Evolutionary conservation across 306 rosid genomes (phyloP).

Genomic region (Glycyrrhiza uralensis): DNA sequence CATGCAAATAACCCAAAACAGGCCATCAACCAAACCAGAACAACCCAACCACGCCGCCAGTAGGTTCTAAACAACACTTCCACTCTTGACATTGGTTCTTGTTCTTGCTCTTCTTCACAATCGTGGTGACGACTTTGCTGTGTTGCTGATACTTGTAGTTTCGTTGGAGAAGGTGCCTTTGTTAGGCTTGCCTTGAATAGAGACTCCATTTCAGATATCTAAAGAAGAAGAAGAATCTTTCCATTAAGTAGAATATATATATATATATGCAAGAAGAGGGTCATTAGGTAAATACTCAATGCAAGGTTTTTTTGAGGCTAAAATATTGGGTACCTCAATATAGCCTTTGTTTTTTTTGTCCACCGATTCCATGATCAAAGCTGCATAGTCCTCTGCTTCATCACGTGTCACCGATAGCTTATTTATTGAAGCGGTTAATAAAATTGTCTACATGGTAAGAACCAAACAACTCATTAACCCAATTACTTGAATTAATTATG

Average conservation of each 20-base stretch:
- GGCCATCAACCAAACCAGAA: conserved; percentile 53
- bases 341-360: conserved; percentile 67
- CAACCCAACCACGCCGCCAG: conserved; percentile 75
- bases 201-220: conserved; percentile 47
- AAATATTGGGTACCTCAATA: conserved; percentile 60
- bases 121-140: background rate
- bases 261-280: conserved; percentile 10
- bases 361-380: conserved; percentile 60
- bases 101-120: conserved; percentile 35
- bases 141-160: conserved; percentile 4
- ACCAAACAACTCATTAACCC: conserved; percentile 5
- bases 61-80: conserved; percentile 61
- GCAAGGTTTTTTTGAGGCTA: conserved; percentile 1
- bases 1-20: conserved; percentile 57
- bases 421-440: conserved; percentile 63
- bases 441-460: conserved; percentile 49
- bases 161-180: conserved; percentile 33
- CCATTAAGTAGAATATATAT: no score
- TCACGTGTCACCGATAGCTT: conserved; percentile 65
- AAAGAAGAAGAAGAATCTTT: background rate
- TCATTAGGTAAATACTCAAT: background rate
- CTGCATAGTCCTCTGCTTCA: conserved; percentile 74
- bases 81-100: conserved; percentile 45
- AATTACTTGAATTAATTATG: conserved; percentile 37
- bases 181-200: conserved; percentile 43